Conservation (phyloP, 495 filamentous ascomycete species). For the Hypoxylon crocopeplum region DNA sequence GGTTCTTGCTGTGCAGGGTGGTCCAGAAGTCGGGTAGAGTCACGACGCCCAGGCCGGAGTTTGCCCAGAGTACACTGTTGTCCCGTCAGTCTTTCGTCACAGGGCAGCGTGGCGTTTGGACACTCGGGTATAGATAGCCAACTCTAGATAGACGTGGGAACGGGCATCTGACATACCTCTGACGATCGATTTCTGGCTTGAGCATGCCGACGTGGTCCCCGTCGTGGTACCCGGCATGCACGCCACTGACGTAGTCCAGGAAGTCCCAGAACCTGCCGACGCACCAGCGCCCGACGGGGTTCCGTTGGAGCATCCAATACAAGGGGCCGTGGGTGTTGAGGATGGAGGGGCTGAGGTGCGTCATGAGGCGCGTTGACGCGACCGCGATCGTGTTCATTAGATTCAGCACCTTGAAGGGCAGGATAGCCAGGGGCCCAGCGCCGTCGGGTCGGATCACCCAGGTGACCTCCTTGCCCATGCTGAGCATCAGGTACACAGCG, state of each 20-base stretch:
- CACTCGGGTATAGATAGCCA: too few species aligned
- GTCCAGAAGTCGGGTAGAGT: constrained; percentile 47
- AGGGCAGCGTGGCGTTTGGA: too few species aligned
- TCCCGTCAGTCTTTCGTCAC: too few species aligned
- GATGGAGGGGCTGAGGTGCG: constrained; percentile 38
- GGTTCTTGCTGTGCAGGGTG: constrained; percentile 44
- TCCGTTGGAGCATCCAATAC: constrained; percentile 35
- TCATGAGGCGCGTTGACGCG: constrained; percentile 25
- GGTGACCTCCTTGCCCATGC: constrained; percentile 66
- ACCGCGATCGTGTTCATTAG: constrained; percentile 32
- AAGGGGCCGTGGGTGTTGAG: constrained; percentile 34
- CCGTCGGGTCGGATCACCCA: constrained; percentile 78
- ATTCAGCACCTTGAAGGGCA: constrained; percentile 39
- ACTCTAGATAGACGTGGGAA: too few species aligned
- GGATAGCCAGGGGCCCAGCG: constrained; percentile 60
- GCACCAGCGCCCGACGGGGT: constrained; percentile 10
- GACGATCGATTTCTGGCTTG: constrained; percentile 4
- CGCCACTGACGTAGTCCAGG: constrained; percentile 6
- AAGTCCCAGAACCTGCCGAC: constrained; percentile 22
- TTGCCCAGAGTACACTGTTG: constrained; percentile 47
- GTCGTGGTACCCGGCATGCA: constrained; percentile 18
- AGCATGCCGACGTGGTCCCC: constrained; percentile 3
- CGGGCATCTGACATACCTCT: constrained; percentile 4
- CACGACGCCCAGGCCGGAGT: constrained; percentile 46
- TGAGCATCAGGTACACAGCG: constrained; percentile 68